These are phyloP conservation scores for Phialophora chinensis DNA, from an alignment of 2,329 filamentous ascomycete species.

Conservation along the genomic window DNA sequence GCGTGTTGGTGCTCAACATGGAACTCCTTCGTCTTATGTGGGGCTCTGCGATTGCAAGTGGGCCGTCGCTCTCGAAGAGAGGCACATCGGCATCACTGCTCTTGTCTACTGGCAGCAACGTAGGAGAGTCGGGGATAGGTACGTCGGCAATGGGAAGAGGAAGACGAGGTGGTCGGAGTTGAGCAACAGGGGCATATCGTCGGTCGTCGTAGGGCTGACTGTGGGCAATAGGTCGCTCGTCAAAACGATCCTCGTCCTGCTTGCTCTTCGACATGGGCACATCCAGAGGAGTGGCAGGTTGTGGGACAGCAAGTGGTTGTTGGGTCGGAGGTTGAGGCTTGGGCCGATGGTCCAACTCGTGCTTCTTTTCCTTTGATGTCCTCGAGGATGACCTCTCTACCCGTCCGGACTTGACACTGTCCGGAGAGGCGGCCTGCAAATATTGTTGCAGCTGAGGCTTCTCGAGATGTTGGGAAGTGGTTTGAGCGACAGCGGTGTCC, in stretches of 20 bases:
- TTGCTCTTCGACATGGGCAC: constrained; percentile 39
- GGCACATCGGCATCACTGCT: constrained; percentile 59
- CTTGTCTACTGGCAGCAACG: constrained; percentile 73
- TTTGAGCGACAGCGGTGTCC: constrained; percentile 52
- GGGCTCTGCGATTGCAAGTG: constrained; percentile 55
- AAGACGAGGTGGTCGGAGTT: constrained; percentile 73
- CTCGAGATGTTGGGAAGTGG: constrained; percentile 44
- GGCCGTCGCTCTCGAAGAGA: constrained; percentile 55
- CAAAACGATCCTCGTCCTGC: constrained; percentile 36
- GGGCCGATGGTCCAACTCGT: constrained; percentile 29
- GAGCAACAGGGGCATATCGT: constrained; percentile 33
- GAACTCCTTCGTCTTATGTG: constrained; percentile 62
- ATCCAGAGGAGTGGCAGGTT: constrained; percentile 39
- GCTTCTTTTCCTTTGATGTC: constrained; percentile 30
- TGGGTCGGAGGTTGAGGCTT: constrained; percentile 21
- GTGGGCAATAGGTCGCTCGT: constrained; percentile 26
- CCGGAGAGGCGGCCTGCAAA: constrained; percentile 48
- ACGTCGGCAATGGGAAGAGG: constrained; percentile 95
- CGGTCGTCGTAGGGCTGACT: constrained; percentile 32
- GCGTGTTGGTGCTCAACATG: constrained; percentile 60
- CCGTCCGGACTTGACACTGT: constrained; percentile 37
- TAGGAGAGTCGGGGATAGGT: constrained; percentile 87
- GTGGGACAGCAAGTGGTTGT: constrained; percentile 25
- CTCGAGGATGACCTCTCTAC: constrained; percentile 35
- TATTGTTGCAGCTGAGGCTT: constrained; percentile 49